Base-by-base conservation (phyloP, 805 yeast genomes). In the Candida adriatica region DNA sequence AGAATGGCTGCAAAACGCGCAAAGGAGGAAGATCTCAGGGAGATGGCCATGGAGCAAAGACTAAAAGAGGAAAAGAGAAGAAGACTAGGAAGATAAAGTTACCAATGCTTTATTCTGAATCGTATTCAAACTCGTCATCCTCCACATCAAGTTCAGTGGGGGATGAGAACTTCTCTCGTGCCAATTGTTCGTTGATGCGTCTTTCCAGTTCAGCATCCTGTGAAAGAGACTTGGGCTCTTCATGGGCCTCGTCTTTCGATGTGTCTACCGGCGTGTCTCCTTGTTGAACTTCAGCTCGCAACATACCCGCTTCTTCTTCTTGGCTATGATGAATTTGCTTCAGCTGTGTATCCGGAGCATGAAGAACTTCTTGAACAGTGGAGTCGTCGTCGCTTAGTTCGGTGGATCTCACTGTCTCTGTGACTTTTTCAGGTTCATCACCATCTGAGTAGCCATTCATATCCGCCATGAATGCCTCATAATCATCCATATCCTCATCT, bases 1-100 rank as follows among this genome's bases (percentile, higher is more conserved):
- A 71, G 63, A 39, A 49, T 70, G 20, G 79, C 95, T 9, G 64
- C 75, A 22, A 67, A 68, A 30, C 69, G 67, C 33, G 98, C 94
- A 0, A 68, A 72, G 43, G 41, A 67, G 24, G 98, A 92, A 51
- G 98, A 90, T 49, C 61, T 66, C 29, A 61, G 68, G 31, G 96
- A 88, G 52, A 73, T 73, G 48, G 72, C 63, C 33, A 66, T 75
- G 49, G 75, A 81, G 41, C 73, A 66, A 38, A 55, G 52, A 37
- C 66, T 60, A 34, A 65, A 65, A 11, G 54, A 55, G 38, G 68
- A 64, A 40, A 75, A 77, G 43, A 75, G 74, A 44, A 58, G 52
- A 37, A 49, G 65, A 28, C 49, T 57, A 30, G 48, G 49, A 10
- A 30, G 32, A 27, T 30, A 22, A 29, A 10, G 13, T 13, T 18